Base-by-base conservation (phyloP, 805 yeast species). In the Saturnispora ahearnii region DNA sequence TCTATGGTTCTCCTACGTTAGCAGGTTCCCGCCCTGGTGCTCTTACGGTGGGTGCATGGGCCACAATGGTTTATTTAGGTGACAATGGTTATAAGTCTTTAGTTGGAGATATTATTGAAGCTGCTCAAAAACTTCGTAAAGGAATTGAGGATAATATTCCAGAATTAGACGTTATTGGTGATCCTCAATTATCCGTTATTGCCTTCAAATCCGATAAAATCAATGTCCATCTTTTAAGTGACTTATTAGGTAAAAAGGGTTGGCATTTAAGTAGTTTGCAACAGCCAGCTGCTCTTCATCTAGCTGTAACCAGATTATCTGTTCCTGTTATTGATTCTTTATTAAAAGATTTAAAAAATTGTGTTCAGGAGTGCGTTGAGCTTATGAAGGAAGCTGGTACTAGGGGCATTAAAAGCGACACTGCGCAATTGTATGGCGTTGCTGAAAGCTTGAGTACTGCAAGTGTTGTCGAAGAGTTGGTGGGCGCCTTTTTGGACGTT, bases 11-110 rank as follows among this genome's bases (percentile, higher is more conserved):
- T 0, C 97, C 98, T 2, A 93, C 98, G 0, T 70, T 93, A 45
- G 97, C 98, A 0, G 99, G 99, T 1, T 87, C 96, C 10, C 77
- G 98, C 55, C 98, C 98, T 0, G 99, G 99, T 44, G 97, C 98
- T 0, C 71, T 91, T 33, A 85, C 89, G 74, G 98, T 85, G n/a
- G 98, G 97, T 0, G 90, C 98, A 65, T 93, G 98, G 97, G 95
- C 96, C 0, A 89, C 97, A 0, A 69, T 91, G 75, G 68, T 91
- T 42, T 74, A 76, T 54, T 73, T 90, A 50, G 99, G 99, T 37
- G 80, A 78, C 50, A 77, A 78, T n/a, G 98, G 98, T 0, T 91
- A 91, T 64, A 72, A 65, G 5, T 63, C 81, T 53, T 74, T 82
- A 2, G 82, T 96, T 55, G 66, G 64, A 49, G 80, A 78, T 11